Evolutionary conservation across 2,329 filamentous ascomycete species (phyloP), one percentile per base, ranked within the genome.

Genomic region (Endocalyx cinctus): DNA sequence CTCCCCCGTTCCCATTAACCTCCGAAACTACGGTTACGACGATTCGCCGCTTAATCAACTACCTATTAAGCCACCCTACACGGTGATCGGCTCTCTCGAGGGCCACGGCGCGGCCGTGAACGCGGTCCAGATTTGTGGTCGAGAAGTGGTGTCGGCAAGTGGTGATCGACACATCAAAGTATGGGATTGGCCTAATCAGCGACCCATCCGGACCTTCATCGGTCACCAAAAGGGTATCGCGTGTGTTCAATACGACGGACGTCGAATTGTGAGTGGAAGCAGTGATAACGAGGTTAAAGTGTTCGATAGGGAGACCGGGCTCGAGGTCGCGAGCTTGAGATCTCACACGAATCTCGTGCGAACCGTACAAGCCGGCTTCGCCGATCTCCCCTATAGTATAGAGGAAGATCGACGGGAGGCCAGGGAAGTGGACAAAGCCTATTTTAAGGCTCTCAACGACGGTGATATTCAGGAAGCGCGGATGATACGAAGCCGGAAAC

Each of bases 271-370:
- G 32, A 96, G 87, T 49, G 92, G 92, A 3, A 96, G 89, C 59
- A 96, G 89, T 48, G 92, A 98, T 58, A 88, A 94, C 55, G 89
- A 92, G 25, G 87, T 98, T 19, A 88, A 92, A 47, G 92, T 98
- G 14, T 98, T 94, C 57, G 92, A 97, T 55, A 82, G 84, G 27
- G 74, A 77, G 28, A 88, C 87, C 0, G 84, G 85, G 4, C 81
- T 92, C 10, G 89, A 97, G 59, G 87, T 97, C 5, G 90, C 89
- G 12, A 90, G 85, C 52, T 70, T 98, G 7, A 74, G 81, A 31
- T 85, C 85, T 10, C 92, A 98, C 55, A 72, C 69, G 4, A 85
- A 86, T 45, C 75, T 98, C 13, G 92, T 98, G 16, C 81, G 92
- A 25, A 97, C 92, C 0, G 84, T 98, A 2, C 92, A 98, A 62